Evolutionary conservation across 1,139 yeast species (phyloP).

Genomic region (Komagataea norvegica): DNA sequence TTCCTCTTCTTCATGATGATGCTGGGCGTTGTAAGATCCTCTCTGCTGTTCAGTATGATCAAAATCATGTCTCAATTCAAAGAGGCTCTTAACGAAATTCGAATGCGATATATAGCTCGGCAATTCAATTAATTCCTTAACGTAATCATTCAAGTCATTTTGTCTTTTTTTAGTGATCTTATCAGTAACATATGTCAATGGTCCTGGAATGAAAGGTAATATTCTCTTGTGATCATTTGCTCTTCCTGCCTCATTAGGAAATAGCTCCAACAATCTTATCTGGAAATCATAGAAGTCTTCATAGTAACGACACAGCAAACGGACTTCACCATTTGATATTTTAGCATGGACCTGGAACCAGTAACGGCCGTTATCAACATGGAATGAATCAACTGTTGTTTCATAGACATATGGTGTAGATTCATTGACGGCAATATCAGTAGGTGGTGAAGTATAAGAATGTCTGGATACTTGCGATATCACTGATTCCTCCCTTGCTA

Average conservation of each 20-base stretch:
- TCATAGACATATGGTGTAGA: slow-evolving; percentile 37
- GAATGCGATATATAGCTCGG: slow-evolving; percentile 76
- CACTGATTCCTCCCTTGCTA: slow-evolving; percentile 9
- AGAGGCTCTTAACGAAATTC: slow-evolving; percentile 64
- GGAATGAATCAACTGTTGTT: slow-evolving; percentile 77
- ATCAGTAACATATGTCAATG: slow-evolving; percentile 87
- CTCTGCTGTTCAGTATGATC: slow-evolving; percentile 32
- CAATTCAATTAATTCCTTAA: slow-evolving; percentile 65
- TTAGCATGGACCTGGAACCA: slow-evolving; percentile 79
- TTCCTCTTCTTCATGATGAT: slow-evolving; percentile 29
- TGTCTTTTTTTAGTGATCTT: slow-evolving; percentile 80
- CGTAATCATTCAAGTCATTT: slow-evolving; percentile 79
- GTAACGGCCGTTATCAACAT: slow-evolving; percentile 80
- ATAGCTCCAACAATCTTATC: slow-evolving; percentile 73
- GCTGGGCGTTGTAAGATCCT: slow-evolving; percentile 25
- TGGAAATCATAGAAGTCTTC: slow-evolving; percentile 97
- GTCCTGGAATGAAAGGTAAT: slow-evolving; percentile 95
- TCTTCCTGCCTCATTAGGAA: slow-evolving; percentile 92
- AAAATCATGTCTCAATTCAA: slow-evolving; percentile 48
- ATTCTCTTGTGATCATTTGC: slow-evolving; percentile 44
- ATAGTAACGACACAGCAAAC: slow-evolving; percentile 82
- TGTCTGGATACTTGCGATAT: neutral
- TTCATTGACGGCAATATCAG: slow-evolving; percentile 16
- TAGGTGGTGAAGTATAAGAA: slow-evolving; percentile 8
- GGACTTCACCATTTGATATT: slow-evolving; percentile 60